phyloP scores from a whole-genome alignment of 225 moss, liverwort and hornwort species.

The Pseudoscleropodium purum region DNA sequence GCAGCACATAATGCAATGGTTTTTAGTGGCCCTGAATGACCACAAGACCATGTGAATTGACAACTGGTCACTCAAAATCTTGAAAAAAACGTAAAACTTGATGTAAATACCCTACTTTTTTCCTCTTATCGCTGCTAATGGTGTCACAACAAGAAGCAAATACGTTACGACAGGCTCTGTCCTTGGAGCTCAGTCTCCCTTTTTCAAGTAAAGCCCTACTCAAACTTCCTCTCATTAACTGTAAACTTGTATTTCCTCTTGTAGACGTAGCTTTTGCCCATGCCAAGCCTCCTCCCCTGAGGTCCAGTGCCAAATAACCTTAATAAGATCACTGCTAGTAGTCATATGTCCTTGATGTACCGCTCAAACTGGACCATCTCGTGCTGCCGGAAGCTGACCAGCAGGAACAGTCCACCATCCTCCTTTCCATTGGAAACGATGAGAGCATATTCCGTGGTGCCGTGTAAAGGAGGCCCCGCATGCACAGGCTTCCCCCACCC shows the following conservation, averaged over 20 bases:
- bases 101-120: not conserved
- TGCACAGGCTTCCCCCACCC: constrained; percentile 47
- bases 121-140: not conserved
- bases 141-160: not conserved
- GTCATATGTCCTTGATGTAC: constrained; percentile 5
- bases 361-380: constrained; percentile 25
- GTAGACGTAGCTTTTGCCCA: not conserved
- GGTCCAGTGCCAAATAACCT: not conserved
- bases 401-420: constrained; percentile 16
- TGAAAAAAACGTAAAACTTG: not conserved
- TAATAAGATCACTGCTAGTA: not conserved
- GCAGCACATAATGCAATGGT: not conserved
- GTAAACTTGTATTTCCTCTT: not conserved
- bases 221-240: not conserved
- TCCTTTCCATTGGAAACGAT: constrained; percentile 2
- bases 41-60: not conserved
- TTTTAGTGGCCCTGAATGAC: not conserved
- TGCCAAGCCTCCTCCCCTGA: not conserved
- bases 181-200: not conserved
- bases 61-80: not conserved
- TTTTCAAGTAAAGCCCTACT: not conserved
- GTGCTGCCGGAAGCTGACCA: constrained; percentile 8
- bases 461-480: constrained; percentile 7
- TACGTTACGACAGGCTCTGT: not conserved
- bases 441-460: constrained; percentile 3